Evolutionary conservation across 2,329 filamentous ascomycete genomes (phyloP).

Genomic region (Phialemoniopsis sp.): DNA sequence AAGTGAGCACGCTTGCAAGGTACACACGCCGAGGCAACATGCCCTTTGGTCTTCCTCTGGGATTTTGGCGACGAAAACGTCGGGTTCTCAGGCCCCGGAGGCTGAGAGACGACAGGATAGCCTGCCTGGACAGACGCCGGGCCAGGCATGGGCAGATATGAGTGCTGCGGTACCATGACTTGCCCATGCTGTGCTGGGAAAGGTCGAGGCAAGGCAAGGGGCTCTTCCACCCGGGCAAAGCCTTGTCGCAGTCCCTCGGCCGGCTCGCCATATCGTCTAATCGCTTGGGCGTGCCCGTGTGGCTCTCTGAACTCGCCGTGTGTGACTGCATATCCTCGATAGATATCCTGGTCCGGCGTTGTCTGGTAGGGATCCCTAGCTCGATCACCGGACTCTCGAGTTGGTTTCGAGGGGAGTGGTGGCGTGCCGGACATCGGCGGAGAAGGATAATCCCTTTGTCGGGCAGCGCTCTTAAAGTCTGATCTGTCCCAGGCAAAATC

Average conservation of each 20-base stretch:
- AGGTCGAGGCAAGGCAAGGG: conserved; percentile 21
- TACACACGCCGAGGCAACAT: conserved; percentile 80
- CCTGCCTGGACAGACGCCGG: conserved; percentile 9
- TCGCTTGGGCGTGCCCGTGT: too few relatives aligned
- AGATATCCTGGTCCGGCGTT: conserved; percentile 44
- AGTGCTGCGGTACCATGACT: conserved; percentile 20
- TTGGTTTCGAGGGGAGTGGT: conserved; percentile 53
- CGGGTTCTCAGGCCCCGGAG: conserved; percentile 34
- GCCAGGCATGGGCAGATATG: conserved; percentile 16
- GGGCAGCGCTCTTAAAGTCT: conserved; percentile 49
- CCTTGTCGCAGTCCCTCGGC: conserved; percentile 33
- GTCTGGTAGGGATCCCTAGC: conserved; percentile 42
- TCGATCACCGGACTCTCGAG: conserved; percentile 53
- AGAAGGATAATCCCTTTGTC: conserved; percentile 62
- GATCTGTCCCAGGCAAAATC: conserved; percentile 52
- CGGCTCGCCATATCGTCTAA: conserved; percentile 11
- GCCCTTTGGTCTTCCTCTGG: conserved; percentile 69
- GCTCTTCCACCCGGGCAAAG: conserved; percentile 30
- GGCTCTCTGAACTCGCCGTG: conserved; percentile 26
- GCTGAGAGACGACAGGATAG: conserved; percentile 12
- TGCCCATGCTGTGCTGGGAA: conserved; percentile 26
- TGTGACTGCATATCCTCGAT: conserved; percentile 31
- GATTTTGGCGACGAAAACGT: conserved; percentile 53
- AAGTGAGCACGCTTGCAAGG: conserved; percentile 84
- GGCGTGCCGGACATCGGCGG: conserved; percentile 72